phyloP scores from a whole-genome alignment of 2,329 filamentous ascomycete species.

The Ilyonectria sp. region DNA sequence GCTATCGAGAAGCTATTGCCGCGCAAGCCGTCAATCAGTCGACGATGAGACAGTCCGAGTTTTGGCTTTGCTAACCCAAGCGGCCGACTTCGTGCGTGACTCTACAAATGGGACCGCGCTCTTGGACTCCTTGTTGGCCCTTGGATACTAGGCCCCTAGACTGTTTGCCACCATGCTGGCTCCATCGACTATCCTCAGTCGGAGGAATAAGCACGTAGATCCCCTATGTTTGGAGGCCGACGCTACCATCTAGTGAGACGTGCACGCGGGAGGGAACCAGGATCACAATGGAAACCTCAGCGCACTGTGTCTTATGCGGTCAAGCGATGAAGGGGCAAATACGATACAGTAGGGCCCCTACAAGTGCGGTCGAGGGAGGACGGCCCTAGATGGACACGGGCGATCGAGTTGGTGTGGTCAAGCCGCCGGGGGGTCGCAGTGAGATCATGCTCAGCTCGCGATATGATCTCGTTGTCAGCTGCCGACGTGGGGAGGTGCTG shows the following conservation, averaged over 20 bases:
- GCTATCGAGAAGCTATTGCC: slow-evolving; percentile 28
- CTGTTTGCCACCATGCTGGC: neutral
- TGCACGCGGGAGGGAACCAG: slow-evolving; percentile 47
- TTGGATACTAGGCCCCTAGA: neutral
- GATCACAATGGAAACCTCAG: slow-evolving; percentile 37
- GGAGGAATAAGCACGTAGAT: slow-evolving; percentile 42
- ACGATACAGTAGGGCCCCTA: slow-evolving; percentile 24
- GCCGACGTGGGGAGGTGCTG: slow-evolving; percentile 39
- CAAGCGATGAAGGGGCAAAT: slow-evolving; percentile 43
- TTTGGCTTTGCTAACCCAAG: slow-evolving; percentile 9
- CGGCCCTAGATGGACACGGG: neutral
- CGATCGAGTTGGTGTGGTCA: slow-evolving; percentile 10
- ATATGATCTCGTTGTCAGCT: slow-evolving; percentile 37
- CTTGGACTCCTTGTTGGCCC: neutral
- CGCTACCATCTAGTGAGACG: slow-evolving; percentile 45
- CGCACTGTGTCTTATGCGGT: slow-evolving; percentile 41
- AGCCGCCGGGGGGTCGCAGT: slow-evolving; percentile 25
- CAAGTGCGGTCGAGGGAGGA: neutral
- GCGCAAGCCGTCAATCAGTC: slow-evolving; percentile 10
- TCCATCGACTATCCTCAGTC: neutral
- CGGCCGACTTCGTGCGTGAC: slow-evolving; percentile 3
- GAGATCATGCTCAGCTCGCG: slow-evolving; percentile 34
- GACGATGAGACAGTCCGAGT: slow-evolving; percentile 22
- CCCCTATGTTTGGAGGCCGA: slow-evolving; percentile 36
- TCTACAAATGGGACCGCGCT: slow-evolving; percentile 10